Percentiles rank a stretch among this genome's conserved stretches.
phyloP scores from a whole-genome alignment of 2,329 filamentous ascomycete genomes.

The Scedosporium minutisporum region DNA sequence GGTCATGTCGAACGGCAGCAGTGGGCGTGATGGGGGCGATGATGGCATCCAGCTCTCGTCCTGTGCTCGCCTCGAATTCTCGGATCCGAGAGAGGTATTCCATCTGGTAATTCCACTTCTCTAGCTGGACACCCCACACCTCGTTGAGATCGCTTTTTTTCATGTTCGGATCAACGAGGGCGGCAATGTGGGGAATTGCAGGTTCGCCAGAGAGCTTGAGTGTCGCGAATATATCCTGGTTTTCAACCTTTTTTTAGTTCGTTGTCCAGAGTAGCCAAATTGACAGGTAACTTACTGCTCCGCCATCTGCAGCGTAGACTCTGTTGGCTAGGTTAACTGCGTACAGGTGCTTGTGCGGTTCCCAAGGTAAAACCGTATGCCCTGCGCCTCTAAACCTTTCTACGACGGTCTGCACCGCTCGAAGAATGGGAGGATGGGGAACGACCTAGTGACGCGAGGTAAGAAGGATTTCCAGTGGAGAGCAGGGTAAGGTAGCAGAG shows the following conservation, averaged over 20 bases:
- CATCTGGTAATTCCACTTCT: slow-evolving; percentile 23
- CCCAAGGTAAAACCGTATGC: slow-evolving; percentile 20
- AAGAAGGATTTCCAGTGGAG: not conserved
- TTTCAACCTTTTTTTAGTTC: not conserved
- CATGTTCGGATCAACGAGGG: slow-evolving; percentile 12
- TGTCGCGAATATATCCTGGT: slow-evolving; percentile 17
- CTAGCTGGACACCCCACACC: slow-evolving; percentile 16
- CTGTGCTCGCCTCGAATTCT: slow-evolving; percentile 11
- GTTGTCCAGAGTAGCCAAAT: not conserved
- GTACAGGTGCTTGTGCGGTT: slow-evolving; percentile 18
- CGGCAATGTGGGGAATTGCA: slow-evolving; percentile 21
- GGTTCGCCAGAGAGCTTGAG: slow-evolving; percentile 25
- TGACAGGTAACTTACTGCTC: slow-evolving; percentile 13
- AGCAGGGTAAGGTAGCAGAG: not conserved
- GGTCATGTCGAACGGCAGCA: slow-evolving; percentile 26
- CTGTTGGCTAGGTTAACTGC: slow-evolving; percentile 16
- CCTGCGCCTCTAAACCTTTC: slow-evolving; percentile 16
- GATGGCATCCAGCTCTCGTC: slow-evolving; percentile 23
- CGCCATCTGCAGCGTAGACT: slow-evolving; percentile 20
- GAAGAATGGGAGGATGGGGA: slow-evolving; percentile 26
- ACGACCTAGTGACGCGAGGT: slow-evolving; percentile 13
- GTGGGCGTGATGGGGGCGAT: slow-evolving; percentile 30
- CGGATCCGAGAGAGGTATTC: slow-evolving; percentile 20
- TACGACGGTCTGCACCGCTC: slow-evolving; percentile 19
- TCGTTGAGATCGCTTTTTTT: slow-evolving; percentile 17